Base-by-base conservation (phyloP, 2,329 filamentous ascomycete species). In the Septoria petroselini region DNA sequence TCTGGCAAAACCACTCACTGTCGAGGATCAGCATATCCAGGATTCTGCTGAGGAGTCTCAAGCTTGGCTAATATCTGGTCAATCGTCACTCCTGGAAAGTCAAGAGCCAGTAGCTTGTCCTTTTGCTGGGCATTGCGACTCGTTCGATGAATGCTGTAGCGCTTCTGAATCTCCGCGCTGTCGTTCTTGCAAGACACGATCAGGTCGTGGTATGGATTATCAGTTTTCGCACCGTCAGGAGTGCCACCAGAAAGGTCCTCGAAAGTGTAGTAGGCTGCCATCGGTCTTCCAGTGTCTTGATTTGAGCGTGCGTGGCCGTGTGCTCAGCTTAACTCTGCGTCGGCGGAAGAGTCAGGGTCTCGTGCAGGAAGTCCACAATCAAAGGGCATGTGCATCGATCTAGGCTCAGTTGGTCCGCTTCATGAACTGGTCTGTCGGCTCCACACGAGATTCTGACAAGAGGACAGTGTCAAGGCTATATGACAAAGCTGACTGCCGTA, bases 161-260 rank as follows among this genome's bases (percentile, higher is more conserved):
- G 77, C 5, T 73, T 68, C 70, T 91, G 87, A 8, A 95, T 84
- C 62, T 83, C 71, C 17, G 71, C 68, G 46, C 82, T 73, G 58
- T 88, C 74, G 65, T 85, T 73, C 40, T 82, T 70, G 64, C 84
- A 89, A 7, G 79, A 78, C 34, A 77, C 68, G 51, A 95, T 86
- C 52, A 94, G 71, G 14, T 83, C 81, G 58, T 87, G 77, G 65
- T 91, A 93, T 1, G 88, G 88, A 58, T 93, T 94, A 63, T 81
- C 78, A 35, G 72, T 74, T 15, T 58, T 57, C 35, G 41, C 52
- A 14, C 30, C 42, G 6, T 31, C 53, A 15, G 55, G 18, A 7
- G 41, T 52, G 4, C 57, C 52, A 17, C 65, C 65, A 8, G 64
- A 67, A 17, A 63, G 58, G 46, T 68, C 66, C 50, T 67, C 65